phyloP scores from a whole-genome alignment of 1,284 basidiomycete species.

The Porodaedalea pini region DNA sequence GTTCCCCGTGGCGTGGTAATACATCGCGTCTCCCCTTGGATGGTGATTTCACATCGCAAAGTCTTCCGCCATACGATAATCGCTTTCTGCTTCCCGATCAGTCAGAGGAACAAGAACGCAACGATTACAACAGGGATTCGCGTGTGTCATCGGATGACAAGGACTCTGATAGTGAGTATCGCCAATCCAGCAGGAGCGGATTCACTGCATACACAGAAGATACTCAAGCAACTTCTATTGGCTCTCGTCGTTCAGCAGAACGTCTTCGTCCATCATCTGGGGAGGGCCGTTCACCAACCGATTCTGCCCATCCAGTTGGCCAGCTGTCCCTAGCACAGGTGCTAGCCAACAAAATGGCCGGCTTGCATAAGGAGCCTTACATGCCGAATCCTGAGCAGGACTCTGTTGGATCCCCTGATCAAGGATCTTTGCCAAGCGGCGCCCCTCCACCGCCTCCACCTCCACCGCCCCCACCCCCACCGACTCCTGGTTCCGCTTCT shows the following conservation, averaged over 20 bases:
- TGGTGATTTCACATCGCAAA: constrained; percentile 31
- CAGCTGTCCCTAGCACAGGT: constrained; percentile 17
- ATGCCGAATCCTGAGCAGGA: not conserved
- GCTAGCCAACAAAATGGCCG: constrained; percentile 17
- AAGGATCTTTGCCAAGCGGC: not conserved
- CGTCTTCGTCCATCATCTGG: constrained; percentile 29
- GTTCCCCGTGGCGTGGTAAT: constrained; percentile 53
- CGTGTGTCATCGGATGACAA: constrained; percentile 35
- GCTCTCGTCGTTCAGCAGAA: constrained; percentile 41
- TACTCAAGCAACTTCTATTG: constrained; percentile 53
- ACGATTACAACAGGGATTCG: constrained; percentile 34
- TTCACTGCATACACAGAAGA: constrained; percentile 48
- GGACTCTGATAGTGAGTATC: constrained; percentile 56
- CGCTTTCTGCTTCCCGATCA: constrained; percentile 41
- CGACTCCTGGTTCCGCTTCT: constrained; percentile 31
- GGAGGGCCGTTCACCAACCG: constrained; percentile 45
- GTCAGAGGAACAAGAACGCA: constrained; percentile 37
- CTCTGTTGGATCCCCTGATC: not conserved
- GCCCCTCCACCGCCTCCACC: constrained; percentile 27
- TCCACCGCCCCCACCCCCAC: constrained; percentile 29
- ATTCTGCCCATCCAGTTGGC: constrained; percentile 23
- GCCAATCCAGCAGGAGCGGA: constrained; percentile 46
- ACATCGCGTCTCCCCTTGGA: constrained; percentile 32
- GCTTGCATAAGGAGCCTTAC: not conserved
- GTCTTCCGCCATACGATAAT: constrained; percentile 37